Evolutionary conservation across 2,329 filamentous ascomycete genomes (phyloP).

Genomic region (Diplodia corticola): DNA sequence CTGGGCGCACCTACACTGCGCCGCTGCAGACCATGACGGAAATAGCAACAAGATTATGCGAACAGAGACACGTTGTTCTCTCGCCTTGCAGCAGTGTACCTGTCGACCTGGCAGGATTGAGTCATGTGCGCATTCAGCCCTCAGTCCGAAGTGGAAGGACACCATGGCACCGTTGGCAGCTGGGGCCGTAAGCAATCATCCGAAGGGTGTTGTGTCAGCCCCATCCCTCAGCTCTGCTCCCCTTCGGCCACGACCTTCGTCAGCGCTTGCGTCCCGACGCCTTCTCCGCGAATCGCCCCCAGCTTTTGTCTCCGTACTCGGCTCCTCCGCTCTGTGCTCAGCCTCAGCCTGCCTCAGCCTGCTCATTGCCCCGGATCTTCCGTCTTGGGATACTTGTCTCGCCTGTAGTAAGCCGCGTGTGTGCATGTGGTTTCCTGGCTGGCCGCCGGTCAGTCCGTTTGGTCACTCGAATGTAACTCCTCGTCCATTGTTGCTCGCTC

Average conservation of each 20-base stretch:
- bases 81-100: slow-evolving; percentile 14
- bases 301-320: slow-evolving; percentile 15
- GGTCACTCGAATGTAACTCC: slow-evolving; percentile 15
- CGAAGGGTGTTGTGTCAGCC: slow-evolving; percentile 7
- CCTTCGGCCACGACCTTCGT: background rate
- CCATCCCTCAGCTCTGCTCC: slow-evolving; percentile 7
- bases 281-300: slow-evolving; percentile 14
- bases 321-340: slow-evolving; percentile 16
- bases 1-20: slow-evolving; percentile 10
- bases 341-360: background rate
- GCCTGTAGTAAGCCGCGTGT: slow-evolving; percentile 12
- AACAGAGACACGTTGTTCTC: slow-evolving; percentile 17
- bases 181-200: slow-evolving; percentile 14
- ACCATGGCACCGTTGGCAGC: slow-evolving; percentile 10
- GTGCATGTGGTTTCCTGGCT: background rate
- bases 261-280: background rate
- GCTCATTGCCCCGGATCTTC: background rate
- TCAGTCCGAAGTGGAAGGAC: slow-evolving; percentile 15
- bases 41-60: slow-evolving; percentile 20
- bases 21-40: slow-evolving; percentile 12
- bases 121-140: slow-evolving; percentile 16
- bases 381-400: background rate
- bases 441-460: background rate
- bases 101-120: slow-evolving; percentile 1
- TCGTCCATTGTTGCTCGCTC: background rate